These are phyloP conservation scores for Microdochium bolleyi DNA, from an alignment of 2,329 filamentous ascomycete genomes.

Conservation along the genomic window DNA sequence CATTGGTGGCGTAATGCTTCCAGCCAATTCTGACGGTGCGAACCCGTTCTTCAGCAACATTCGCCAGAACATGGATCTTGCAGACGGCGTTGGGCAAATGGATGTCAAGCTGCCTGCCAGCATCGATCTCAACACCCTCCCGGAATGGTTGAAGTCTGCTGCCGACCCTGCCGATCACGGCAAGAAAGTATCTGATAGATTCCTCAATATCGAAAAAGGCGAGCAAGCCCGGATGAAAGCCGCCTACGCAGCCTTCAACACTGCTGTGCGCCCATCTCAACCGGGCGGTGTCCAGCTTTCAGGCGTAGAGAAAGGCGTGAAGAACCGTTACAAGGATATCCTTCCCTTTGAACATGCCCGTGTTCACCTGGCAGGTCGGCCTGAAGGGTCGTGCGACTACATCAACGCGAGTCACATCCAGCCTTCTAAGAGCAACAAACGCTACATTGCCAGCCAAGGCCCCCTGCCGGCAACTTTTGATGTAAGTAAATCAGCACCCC, in stretches of 20 bases:
- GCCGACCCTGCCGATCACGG: conserved; percentile 63
- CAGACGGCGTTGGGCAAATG: conserved; percentile 84
- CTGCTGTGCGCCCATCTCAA: conserved; percentile 22
- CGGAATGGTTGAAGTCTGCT: conserved; percentile 69
- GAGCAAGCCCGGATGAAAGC: conserved; percentile 93
- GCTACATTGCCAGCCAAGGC: conserved; percentile 92
- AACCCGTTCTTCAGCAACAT: conserved; percentile 97
- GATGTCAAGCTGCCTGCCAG: conserved; percentile 40
- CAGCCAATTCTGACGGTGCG: conserved; percentile 55
- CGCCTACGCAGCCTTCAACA: conserved; percentile 47
- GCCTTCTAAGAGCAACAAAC: conserved; percentile 74
- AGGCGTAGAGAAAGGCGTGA: conserved; percentile 87
- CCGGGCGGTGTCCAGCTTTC: conserved; percentile 60
- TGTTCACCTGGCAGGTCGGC: conserved; percentile 66
- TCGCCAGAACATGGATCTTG: conserved; percentile 90
- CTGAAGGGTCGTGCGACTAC: conserved; percentile 73
- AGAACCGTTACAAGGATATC: conserved; percentile 98
- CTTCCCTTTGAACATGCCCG: conserved; percentile 91
- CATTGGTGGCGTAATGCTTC: conserved; percentile 84
- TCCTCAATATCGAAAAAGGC: conserved; percentile 72
- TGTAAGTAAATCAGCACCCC: too few relatives aligned
- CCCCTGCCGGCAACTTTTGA: conserved; percentile 88
- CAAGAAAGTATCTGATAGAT: conserved; percentile 73
- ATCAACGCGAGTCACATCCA: conserved; percentile 89
- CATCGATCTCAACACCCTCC: conserved; percentile 48